Evolutionary conservation across 2,329 filamentous ascomycete genomes (phyloP).

Genomic region (Thielaviopsis euricoi): DNA sequence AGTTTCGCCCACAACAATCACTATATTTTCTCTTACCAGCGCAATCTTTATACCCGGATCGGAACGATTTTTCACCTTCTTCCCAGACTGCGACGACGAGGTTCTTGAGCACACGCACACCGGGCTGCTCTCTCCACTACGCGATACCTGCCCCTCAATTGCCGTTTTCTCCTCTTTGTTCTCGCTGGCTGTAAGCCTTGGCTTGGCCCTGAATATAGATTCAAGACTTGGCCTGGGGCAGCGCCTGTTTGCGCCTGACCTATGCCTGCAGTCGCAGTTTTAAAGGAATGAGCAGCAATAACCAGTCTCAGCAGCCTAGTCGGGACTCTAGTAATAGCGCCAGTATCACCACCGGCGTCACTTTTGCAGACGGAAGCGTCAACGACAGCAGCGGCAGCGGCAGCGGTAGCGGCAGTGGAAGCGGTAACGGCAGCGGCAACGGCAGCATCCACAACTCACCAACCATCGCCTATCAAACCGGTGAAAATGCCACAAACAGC

Average conservation of each 20-base stretch:
- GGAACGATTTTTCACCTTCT: neutral
- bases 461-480: neutral
- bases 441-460: neutral
- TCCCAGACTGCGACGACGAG: neutral
- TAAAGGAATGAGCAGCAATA: slow-evolving; percentile 9
- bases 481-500: neutral
- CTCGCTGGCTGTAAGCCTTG: neutral
- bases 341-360: neutral
- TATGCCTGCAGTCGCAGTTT: slow-evolving; percentile 9
- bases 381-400: neutral
- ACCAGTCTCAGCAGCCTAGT: slow-evolving; percentile 8
- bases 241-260: slow-evolving; percentile 11
- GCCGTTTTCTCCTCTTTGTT: neutral
- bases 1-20: neutral
- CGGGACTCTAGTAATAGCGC: slow-evolving; percentile 5
- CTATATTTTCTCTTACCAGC: neutral
- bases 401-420: neutral
- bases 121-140: neutral
- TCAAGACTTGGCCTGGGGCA: slow-evolving; percentile 12
- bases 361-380: neutral
- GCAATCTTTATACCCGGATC: neutral
- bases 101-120: neutral
- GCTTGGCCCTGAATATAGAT: neutral
- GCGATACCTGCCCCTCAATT: neutral
- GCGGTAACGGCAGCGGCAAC: slow-evolving; percentile 1